Conservation (phyloP, 2,329 filamentous ascomycete species). For the Calonectria honghensis region DNA sequence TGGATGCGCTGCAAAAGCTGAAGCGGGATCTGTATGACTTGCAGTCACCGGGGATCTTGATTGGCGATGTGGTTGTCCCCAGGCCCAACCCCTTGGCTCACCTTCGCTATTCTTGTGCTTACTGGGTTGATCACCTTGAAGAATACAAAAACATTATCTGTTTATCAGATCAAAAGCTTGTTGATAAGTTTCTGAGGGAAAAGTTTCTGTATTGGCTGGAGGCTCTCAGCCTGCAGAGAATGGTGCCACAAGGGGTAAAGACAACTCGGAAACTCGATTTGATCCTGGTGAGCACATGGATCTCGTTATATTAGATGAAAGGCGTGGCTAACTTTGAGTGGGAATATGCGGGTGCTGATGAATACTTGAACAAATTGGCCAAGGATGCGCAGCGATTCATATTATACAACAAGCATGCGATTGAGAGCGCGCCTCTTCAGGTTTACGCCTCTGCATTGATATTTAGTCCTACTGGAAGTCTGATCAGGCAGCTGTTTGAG, state of each 20-base stretch:
- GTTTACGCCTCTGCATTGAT: constrained; percentile 34
- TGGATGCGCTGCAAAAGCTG: constrained; percentile 42
- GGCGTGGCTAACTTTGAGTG: neutral
- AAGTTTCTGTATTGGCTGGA: constrained; percentile 65
- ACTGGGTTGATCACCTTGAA: constrained; percentile 48
- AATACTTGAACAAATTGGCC: neutral
- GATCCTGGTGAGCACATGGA: neutral
- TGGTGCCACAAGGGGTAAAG: neutral
- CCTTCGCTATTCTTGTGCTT: constrained; percentile 47
- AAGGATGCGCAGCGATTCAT: constrained; percentile 29
- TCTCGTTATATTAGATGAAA: no score
- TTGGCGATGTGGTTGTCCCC: constrained; percentile 37
- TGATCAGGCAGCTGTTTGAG: neutral
- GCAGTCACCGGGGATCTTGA: constrained; percentile 25
- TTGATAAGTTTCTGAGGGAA: neutral
- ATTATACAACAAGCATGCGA: fast-evolving
- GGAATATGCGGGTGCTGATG: neutral
- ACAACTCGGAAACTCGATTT: neutral
- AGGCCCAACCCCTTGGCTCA: constrained; percentile 40
- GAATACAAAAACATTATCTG: no score
- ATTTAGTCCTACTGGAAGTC: constrained; percentile 28
- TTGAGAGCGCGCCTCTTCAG: constrained; percentile 24
- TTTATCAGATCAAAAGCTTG: no score
- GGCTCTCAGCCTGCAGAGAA: constrained; percentile 60
- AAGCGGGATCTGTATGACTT: constrained; percentile 61